Evolutionary conservation across 2,329 filamentous ascomycete genomes (phyloP).

Genomic region (Polychaeton citri): DNA sequence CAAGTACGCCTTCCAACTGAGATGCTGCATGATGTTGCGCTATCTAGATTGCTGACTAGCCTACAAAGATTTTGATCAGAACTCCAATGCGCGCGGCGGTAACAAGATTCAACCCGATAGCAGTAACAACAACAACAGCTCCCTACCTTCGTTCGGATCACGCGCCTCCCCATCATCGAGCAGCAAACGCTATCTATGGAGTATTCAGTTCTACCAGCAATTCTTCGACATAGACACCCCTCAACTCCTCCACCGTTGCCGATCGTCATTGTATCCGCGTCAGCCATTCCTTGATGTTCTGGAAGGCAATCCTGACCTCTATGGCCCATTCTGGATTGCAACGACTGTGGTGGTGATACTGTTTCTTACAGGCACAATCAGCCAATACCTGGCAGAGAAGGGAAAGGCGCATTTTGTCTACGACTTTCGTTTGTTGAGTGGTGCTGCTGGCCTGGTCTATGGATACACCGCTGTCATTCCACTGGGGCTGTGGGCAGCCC

Average conservation of each 20-base stretch:
- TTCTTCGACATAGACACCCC: constrained; percentile 98
- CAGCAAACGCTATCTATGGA: constrained; percentile 79
- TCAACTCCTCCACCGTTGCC: constrained; percentile 75
- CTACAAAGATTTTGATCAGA: constrained; percentile 30
- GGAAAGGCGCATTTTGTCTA: constrained; percentile 66
- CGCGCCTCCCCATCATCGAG: constrained; percentile 13
- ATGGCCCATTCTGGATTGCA: constrained; percentile 97
- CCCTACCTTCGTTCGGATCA: constrained; percentile 12
- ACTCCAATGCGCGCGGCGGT: constrained; percentile 46
- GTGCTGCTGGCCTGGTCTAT: constrained; percentile 83
- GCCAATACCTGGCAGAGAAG: constrained; percentile 64
- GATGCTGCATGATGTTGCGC: no score
- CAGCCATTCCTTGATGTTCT: constrained; percentile 94
- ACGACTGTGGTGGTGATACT: constrained; percentile 93
- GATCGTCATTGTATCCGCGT: constrained; percentile 76
- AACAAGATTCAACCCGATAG: constrained; percentile 37
- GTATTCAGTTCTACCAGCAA: constrained; percentile 83
- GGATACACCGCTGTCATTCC: constrained; percentile 83
- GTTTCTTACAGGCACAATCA: constrained; percentile 90
- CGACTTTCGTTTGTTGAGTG: constrained; percentile 79
- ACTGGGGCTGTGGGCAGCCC: constrained; percentile 67
- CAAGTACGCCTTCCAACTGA: constrained; percentile 40
- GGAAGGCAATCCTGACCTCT: constrained; percentile 91
- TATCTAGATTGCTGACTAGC: no score
- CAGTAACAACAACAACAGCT: constrained; percentile 3